Conservation (phyloP, 352 stramenopile species). For the Phytophthora citrophthora region DNA sequence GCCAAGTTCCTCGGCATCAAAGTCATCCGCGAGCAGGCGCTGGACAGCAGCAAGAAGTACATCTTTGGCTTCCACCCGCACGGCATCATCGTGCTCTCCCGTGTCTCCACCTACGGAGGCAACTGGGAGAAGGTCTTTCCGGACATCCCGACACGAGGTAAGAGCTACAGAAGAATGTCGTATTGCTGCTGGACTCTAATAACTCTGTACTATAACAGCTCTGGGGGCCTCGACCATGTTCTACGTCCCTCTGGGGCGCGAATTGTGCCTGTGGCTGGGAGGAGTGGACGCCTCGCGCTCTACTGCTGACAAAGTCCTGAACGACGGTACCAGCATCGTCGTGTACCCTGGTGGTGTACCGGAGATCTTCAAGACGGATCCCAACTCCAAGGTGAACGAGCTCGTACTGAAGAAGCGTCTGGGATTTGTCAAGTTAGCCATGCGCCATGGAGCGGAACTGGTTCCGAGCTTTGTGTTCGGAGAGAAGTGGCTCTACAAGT, state of each 20-base stretch:
- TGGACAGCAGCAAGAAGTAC: constrained; percentile 74
- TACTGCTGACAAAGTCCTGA: constrained; percentile 77
- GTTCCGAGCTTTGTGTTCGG: constrained; percentile 82
- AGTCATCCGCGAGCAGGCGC: constrained; percentile 65
- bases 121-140: constrained; percentile 81
- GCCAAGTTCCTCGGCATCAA: constrained; percentile 62
- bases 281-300: constrained; percentile 77
- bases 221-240: constrained; percentile 77
- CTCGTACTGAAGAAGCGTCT: constrained; percentile 83
- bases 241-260: constrained; percentile 65
- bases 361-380: constrained; percentile 82
- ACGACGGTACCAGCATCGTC: constrained; percentile 66
- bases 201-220: constrained; percentile 25
- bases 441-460: constrained; percentile 76
- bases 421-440: constrained; percentile 83
- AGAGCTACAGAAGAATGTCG: background rate
- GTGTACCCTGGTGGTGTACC: constrained; percentile 80
- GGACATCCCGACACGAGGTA: constrained; percentile 56
- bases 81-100: constrained; percentile 78
- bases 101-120: constrained; percentile 66
- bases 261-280: constrained; percentile 75
- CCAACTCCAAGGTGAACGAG: constrained; percentile 74
- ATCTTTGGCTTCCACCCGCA: constrained; percentile 81
- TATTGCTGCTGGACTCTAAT: constrained; percentile 6
- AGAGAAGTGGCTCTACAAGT: constrained; percentile 86